Conservation (phyloP, 345 rosid species). For the Melaleuca quinquenervia region DNA sequence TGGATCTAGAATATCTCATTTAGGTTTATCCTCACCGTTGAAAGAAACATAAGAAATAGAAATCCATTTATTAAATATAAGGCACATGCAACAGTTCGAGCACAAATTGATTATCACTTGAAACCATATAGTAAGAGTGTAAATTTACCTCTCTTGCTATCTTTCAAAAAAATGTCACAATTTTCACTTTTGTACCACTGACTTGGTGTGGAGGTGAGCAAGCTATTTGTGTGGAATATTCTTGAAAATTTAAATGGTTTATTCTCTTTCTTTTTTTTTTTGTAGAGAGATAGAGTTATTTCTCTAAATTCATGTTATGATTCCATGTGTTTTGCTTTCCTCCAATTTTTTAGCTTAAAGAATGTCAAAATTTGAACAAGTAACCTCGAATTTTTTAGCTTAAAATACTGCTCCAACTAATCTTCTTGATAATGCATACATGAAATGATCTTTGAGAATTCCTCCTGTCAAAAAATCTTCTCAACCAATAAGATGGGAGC, state of each 20-base stretch:
- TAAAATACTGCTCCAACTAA: fast-evolving
- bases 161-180: not conserved
- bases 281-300: not conserved
- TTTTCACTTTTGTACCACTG: not conserved
- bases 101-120: not conserved
- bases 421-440: not conserved
- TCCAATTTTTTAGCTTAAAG: no score
- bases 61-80: not conserved
- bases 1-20: not conserved
- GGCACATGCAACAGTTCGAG: not conserved
- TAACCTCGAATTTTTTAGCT: not conserved
- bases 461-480: not conserved
- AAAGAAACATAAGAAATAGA: not conserved
- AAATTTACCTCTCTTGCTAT: not conserved
- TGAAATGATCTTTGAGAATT: not conserved
- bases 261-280: not conserved
- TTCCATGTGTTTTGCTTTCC: not conserved
- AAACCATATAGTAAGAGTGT: not conserved
- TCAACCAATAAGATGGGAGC: not conserved
- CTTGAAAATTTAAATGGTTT: not conserved
- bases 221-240: not conserved
- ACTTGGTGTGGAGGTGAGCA: not conserved
- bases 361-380: not conserved
- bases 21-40: not conserved
- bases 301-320: not conserved